Base-by-base conservation (phyloP, 441 rosid genomes). In the Gossypium gossypioides region DNA sequence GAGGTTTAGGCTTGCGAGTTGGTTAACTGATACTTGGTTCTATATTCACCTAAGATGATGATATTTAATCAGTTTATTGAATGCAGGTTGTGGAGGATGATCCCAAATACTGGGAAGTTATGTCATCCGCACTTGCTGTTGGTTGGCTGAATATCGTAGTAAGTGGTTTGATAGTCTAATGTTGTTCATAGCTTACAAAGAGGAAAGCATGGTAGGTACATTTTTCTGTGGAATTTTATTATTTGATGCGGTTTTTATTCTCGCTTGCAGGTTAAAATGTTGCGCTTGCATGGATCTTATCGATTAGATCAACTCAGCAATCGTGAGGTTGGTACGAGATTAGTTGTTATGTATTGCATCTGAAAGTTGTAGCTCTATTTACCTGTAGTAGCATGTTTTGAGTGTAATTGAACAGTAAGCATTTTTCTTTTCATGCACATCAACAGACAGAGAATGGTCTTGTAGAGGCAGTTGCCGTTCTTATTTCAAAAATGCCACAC, bases 71-170 rank as follows among this genome's bases (percentile, higher is more conserved):
- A 22, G 73, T 42, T 76, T 66, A 51, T 72, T 73, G 18, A 71
- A 18, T 81, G 77, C 81, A 95, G 99, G 88, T 79, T 19, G 76
- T 89, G 68, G 97, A 92, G 85, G 92, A 92, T 77, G 83, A 88
- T 79, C 83, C 90, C 44, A 86, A 77, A 78, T 95, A 88, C 74
- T 95, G 99, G 99, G 93, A 86, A 78, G 90, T 87, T 62, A 82
- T 90, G 81, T 78, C 89, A 56, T 91, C 97, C 37, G 92, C 89
- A 37, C 74, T 92, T 34, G 91, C 97, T 57, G 88, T 92, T 81
- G 99, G 99, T 72, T 95, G 97, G 97, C 84, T 89, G 60, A 94
- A 92, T 77, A 92, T 88, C 62, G 97, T 86, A 85, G 96, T 95
- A 71, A 60, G 92, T 79, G 24, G 58, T 70, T 27, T 67, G 24